phyloP scores from a whole-genome alignment of 2,329 filamentous ascomycete genomes.

The Xylariaceae sp. region DNA sequence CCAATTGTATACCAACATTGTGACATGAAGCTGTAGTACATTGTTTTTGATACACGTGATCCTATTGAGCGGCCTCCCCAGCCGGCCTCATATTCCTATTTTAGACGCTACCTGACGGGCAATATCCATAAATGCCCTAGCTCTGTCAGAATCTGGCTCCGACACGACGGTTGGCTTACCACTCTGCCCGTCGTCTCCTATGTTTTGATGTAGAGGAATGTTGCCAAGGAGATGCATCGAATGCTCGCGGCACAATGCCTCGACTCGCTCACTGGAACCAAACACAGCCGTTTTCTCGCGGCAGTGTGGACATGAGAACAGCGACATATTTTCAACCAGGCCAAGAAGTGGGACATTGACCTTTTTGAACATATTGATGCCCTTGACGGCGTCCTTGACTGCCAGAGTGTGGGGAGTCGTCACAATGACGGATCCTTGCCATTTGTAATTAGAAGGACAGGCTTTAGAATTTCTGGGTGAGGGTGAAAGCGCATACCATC shows the following conservation, averaged over 20 bases:
- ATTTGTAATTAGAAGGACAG: too few relatives aligned
- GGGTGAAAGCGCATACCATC: conserved; percentile 53
- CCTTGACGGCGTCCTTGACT: conserved; percentile 85
- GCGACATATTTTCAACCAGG: conserved; percentile 87
- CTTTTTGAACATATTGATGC: conserved; percentile 88
- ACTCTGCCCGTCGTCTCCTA: conserved; percentile 81
- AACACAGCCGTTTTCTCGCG: conserved; percentile 72
- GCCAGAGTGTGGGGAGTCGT: conserved; percentile 93
- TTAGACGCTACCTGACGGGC: conserved; percentile 52
- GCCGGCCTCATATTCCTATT: conserved; percentile 35
- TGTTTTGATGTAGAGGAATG: conserved; percentile 79
- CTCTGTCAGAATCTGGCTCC: conserved; percentile 72
- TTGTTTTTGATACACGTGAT: too few relatives aligned
- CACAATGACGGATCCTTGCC: conserved; percentile 77
- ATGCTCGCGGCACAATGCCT: conserved; percentile 65
- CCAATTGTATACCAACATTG: too few relatives aligned
- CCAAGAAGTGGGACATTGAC: conserved; percentile 78
- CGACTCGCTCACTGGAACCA: conserved; percentile 61
- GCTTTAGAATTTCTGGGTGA: too few relatives aligned
- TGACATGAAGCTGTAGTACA: too few relatives aligned
- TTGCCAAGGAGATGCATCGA: conserved; percentile 80
- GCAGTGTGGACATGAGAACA: conserved; percentile 78
- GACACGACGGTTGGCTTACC: conserved; percentile 89
- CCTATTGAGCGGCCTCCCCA: too few relatives aligned
- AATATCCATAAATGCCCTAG: conserved; percentile 67